A percentile compares a stretch with the other conserved stretches of the same genome.
These are phyloP conservation scores for Astrocystis sublimbata DNA, from an alignment of 495 filamentous ascomycete genomes.

Conservation along the genomic window DNA sequence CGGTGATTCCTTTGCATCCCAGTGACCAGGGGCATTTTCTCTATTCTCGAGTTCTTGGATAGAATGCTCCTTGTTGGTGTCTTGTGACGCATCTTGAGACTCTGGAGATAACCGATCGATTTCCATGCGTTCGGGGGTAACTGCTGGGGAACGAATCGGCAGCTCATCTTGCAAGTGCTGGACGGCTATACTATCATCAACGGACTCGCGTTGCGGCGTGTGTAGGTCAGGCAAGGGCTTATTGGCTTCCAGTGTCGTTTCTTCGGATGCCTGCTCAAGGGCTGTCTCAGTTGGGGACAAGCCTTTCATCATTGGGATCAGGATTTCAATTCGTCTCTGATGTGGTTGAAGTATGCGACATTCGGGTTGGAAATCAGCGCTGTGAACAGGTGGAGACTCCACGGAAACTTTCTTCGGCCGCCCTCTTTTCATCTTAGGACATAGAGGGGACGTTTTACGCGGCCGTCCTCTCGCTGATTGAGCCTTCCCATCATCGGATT, in stretches of 20 bases:
- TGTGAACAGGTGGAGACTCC: neutral
- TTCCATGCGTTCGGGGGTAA: neutral
- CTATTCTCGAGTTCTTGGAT: neutral
- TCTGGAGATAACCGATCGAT: neutral
- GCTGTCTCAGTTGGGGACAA: neutral
- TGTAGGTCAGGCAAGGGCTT: neutral
- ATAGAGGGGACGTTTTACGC: neutral
- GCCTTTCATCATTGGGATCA: conserved; percentile 12
- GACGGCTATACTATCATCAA: neutral
- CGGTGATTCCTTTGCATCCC: neutral
- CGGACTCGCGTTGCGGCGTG: neutral
- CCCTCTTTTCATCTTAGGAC: conserved; percentile 1
- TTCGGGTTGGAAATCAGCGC: neutral
- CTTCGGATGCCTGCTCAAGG: neutral
- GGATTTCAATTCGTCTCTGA: conserved; percentile 15
- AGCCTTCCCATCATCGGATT: too few species aligned
- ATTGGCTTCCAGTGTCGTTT: neutral
- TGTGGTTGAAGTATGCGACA: neutral
- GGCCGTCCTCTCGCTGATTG: neutral
- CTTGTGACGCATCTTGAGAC: neutral
- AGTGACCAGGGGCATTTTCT: neutral
- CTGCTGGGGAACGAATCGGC: neutral
- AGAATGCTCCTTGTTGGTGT: neutral
- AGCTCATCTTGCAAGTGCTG: neutral
- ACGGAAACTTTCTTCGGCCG: neutral